A percentile compares a stretch with the other conserved stretches of the same genome.
Conservation (phyloP, 2,329 filamentous ascomycete species). For the Alternaria triticimaculans region DNA sequence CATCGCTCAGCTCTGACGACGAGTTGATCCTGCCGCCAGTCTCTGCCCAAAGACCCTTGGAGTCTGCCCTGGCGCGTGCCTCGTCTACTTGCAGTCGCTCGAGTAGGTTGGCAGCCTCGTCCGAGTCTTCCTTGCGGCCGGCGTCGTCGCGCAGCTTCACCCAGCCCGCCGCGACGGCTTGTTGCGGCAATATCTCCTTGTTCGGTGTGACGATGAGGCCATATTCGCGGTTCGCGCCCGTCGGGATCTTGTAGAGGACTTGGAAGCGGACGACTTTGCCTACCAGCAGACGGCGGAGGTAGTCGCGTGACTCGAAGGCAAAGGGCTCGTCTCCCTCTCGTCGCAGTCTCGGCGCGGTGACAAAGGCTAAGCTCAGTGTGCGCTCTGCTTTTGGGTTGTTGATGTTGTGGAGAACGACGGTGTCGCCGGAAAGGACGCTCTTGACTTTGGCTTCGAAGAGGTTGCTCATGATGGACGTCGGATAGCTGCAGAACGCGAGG, state of each 20-base stretch:
- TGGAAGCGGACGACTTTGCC: conserved; percentile 88
- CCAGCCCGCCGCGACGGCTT: conserved; percentile 87
- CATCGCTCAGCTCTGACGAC: conserved; percentile 79
- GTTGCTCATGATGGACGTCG: conserved; percentile 35
- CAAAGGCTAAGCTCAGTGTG: conserved; percentile 88
- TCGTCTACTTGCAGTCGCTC: conserved; percentile 81
- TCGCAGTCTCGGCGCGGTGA: conserved; percentile 83
- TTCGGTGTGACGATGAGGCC: conserved; percentile 79
- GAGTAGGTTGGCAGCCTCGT: conserved; percentile 72
- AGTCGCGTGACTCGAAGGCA: conserved; percentile 94
- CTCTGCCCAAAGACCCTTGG: conserved; percentile 81
- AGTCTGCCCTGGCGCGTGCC: conserved; percentile 75
- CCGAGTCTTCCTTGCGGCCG: conserved; percentile 85
- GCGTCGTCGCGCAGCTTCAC: conserved; percentile 93
- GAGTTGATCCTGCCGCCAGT: conserved; percentile 73
- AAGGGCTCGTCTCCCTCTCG: conserved; percentile 92
- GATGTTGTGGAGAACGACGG: conserved; percentile 80
- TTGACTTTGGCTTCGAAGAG: conserved; percentile 69
- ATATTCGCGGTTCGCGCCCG: conserved; percentile 80
- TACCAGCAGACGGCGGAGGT: conserved; percentile 80
- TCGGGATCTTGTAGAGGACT: conserved; percentile 86
- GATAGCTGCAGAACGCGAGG: conserved; percentile 19
- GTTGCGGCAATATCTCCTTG: conserved; percentile 75
- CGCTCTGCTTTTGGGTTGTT: conserved; percentile 84
- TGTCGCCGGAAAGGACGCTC: conserved; percentile 92